Evolutionary conservation across 2,329 filamentous ascomycete genomes (phyloP), one percentile per base, ranked within the genome.

Genomic region (Ophiosphaerella korrae): DNA sequence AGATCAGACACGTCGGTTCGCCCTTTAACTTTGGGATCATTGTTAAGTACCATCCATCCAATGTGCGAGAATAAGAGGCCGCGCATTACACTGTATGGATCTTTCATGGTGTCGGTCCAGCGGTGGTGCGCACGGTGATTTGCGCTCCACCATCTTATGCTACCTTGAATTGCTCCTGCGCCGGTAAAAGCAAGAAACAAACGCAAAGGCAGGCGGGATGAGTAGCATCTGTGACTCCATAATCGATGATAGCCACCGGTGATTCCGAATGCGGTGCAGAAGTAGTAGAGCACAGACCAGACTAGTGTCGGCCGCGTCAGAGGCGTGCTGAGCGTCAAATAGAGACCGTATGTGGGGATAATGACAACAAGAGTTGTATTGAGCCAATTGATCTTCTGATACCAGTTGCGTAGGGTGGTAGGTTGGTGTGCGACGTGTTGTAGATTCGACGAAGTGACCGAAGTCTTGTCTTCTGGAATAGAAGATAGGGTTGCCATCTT

Each of bases 311-410:
- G 85, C 53, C 80, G 74, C 38, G 84, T 82, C 38, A 93, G 77
- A 42, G 90, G 89, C 36, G 90, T 88, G 84, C 87, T 95, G 75
- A 88, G 86, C 48, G 91, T 81, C 47, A 86, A 83, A 63, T 92
- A 77, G 68, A 89, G 82, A 53, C 92, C 92, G 48, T 83, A 80
- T 33, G 90, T 53, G 36, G 92, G 92, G 34, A 96, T 81, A 51
- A 88, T 78, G 60, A 95, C 74, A 70, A 96, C 92, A 73, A 96
- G 84, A 54, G 80, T 84, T 49, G 89, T 86, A 75, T 94, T 96
- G 60, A 96, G 82, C 91, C 92, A 96, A 82, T 96, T 91, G 78
- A 96, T 83, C 71, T 96, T 91, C 77, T 91, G 87, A 77, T 92
- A 85, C 89, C 89, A 93, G 79, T 96, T 96, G 60, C 79, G 76